Percentiles rank a stretch among this genome's conserved stretches.
These are phyloP conservation scores for Pholiota adiposa DNA, from an alignment of 1,284 basidiomycete species.

Conservation along the genomic window DNA sequence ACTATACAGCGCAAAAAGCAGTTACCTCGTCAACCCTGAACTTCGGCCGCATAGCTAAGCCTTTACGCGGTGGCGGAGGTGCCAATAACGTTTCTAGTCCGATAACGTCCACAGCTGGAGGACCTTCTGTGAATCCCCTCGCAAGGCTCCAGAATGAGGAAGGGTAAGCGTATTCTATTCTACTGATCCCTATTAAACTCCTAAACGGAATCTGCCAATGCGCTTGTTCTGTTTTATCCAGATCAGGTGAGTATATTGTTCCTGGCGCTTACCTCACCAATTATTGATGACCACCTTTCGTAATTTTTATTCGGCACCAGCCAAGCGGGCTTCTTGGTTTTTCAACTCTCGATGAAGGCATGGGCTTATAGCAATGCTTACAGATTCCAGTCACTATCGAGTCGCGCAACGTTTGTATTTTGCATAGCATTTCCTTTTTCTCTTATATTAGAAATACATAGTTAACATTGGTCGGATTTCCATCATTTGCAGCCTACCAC, in stretches of 20 bases:
- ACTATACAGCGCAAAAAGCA: slow-evolving; percentile 72
- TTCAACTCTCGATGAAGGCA: slow-evolving; percentile 71
- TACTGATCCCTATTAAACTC: slow-evolving; percentile 8
- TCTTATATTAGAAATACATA: slow-evolving; percentile 27
- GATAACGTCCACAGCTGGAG: slow-evolving; percentile 43
- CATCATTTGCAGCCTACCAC: background rate
- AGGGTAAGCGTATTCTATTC: slow-evolving; percentile 58
- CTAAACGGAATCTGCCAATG: slow-evolving; percentile 12
- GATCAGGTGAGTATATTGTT: slow-evolving; percentile 33
- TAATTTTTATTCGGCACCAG: slow-evolving; percentile 41
- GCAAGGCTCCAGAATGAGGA: slow-evolving; percentile 80
- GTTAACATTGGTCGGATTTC: slow-evolving; percentile 7
- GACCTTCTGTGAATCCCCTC: slow-evolving; percentile 58
- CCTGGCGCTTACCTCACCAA: slow-evolving; percentile 20
- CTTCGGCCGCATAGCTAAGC: slow-evolving; percentile 96
- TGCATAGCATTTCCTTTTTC: slow-evolving; percentile 22
- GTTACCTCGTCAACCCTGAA: slow-evolving; percentile 70
- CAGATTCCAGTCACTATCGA: slow-evolving; percentile 10
- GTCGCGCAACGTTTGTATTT: slow-evolving; percentile 25
- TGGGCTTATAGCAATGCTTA: too few relatives aligned
- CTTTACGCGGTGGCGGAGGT: slow-evolving; percentile 90
- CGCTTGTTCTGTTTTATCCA: slow-evolving; percentile 16
- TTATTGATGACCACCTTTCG: slow-evolving; percentile 23
- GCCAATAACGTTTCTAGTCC: slow-evolving; percentile 35
- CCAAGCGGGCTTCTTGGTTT: slow-evolving; percentile 88